Evolutionary conservation across 2,329 filamentous ascomycete genomes (phyloP).

Genomic region (Fusarium camptoceras): DNA sequence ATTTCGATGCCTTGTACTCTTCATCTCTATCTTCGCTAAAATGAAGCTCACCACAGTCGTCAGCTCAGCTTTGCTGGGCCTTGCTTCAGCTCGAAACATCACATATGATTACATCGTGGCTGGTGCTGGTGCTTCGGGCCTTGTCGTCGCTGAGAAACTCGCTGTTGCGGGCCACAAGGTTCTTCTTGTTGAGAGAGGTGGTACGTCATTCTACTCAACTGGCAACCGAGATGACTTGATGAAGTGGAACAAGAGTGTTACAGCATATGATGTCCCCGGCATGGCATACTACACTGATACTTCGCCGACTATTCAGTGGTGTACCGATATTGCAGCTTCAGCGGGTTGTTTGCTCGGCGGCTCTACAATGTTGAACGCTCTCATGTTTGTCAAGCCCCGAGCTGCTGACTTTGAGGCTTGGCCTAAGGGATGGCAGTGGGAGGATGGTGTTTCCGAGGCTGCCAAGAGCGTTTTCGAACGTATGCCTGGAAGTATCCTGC

Average conservation of each 20-base stretch:
- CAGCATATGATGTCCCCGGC: constrained; percentile 76
- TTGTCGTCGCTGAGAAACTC: constrained; percentile 54
- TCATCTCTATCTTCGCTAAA: background rate
- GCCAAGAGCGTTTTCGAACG: constrained; percentile 72
- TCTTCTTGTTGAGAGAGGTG: constrained; percentile 69
- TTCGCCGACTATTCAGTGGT: constrained; percentile 53
- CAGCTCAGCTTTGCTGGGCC: constrained; percentile 22
- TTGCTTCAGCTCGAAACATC: constrained; percentile 28
- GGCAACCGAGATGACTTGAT: constrained; percentile 68
- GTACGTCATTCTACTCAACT: constrained; percentile 71
- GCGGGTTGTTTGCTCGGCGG: constrained; percentile 75
- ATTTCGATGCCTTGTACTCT: background rate
- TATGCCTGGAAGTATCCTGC: constrained; percentile 62
- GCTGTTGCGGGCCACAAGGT: constrained; percentile 73
- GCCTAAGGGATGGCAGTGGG: constrained; percentile 75
- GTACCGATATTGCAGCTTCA: constrained; percentile 32
- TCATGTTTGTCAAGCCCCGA: constrained; percentile 75
- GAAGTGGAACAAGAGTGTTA: constrained; percentile 71
- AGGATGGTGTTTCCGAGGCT: constrained; percentile 61
- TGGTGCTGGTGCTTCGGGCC: constrained; percentile 41
- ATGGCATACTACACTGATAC: constrained; percentile 77
- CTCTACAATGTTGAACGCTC: constrained; percentile 72
- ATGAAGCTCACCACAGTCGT: constrained; percentile 30
- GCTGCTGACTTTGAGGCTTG: constrained; percentile 78
- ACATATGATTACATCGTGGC: constrained; percentile 42